A percentile compares a stretch with the other conserved stretches of the same genome.
phyloP scores from a whole-genome alignment of 2,329 filamentous ascomycete genomes.

The Neobulgaria alba region DNA sequence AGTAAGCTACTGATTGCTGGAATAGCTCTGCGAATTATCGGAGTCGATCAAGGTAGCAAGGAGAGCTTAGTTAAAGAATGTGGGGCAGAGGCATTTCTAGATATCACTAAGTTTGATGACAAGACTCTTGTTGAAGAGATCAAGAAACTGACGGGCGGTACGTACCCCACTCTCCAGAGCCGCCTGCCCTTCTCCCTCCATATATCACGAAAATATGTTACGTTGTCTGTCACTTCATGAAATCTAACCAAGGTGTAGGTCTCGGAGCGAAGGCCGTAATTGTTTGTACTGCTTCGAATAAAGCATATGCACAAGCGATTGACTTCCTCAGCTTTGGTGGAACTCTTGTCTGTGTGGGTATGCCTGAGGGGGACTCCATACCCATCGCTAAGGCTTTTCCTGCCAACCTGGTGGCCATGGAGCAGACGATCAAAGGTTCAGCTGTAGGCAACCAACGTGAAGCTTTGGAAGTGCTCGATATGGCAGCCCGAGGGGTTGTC shows the following conservation, averaged over 20 bases:
- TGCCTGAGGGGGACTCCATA: constrained; percentile 37
- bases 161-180: no score
- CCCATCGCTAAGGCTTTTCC: constrained; percentile 39
- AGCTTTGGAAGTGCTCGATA: constrained; percentile 39
- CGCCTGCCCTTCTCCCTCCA: no score
- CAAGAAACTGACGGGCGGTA: constrained; percentile 43
- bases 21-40: constrained; percentile 56
- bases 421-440: constrained; percentile 39
- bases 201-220: no score
- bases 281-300: constrained; percentile 43
- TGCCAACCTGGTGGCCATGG: constrained; percentile 32
- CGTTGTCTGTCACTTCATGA: no score
- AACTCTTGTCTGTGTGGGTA: constrained; percentile 38
- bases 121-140: constrained; percentile 46
- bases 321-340: constrained; percentile 40
- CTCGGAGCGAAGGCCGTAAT: constrained; percentile 36
- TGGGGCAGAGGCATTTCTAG: constrained; percentile 60
- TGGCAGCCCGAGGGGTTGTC: constrained; percentile 39
- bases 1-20: constrained; percentile 28
- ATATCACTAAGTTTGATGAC: constrained; percentile 44
- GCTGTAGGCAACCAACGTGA: constrained; percentile 43
- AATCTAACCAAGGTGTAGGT: constrained; percentile 2
- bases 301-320: constrained; percentile 40
- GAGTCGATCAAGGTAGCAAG: constrained; percentile 56
- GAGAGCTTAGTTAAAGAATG: constrained; percentile 46